Percentiles rank a stretch among this genome's conserved stretches.
Conservation (phyloP, 2,329 filamentous ascomycete species). For the Scortechinia acanthostroma region DNA sequence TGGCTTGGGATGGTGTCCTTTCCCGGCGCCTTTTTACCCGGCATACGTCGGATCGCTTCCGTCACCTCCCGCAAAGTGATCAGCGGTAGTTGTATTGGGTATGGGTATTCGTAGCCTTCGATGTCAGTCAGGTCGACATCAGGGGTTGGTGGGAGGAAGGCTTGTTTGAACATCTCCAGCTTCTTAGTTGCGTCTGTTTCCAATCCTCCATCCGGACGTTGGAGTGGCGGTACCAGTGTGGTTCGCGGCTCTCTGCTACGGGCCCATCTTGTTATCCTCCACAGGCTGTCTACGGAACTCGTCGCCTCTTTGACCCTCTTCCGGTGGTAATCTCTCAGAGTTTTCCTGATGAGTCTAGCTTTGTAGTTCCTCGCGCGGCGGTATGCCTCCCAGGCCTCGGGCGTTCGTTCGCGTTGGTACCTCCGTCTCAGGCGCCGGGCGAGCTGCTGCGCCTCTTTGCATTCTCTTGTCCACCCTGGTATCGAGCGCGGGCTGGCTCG, state of each 20-base stretch:
- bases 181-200: constrained; percentile 3
- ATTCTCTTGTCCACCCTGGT: constrained; percentile 1
- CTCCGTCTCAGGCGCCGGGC: not conserved
- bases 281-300: not conserved
- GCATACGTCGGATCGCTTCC: constrained; percentile 5
- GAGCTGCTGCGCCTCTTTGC: not conserved
- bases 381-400: not conserved
- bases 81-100: constrained; percentile 4
- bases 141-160: constrained; percentile 6
- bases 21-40: constrained; percentile 8
- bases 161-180: constrained; percentile 3
- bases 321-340: constrained; percentile 3
- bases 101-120: constrained; percentile 4
- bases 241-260: not conserved
- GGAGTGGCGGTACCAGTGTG: not conserved
- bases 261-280: not conserved
- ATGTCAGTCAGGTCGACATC: constrained; percentile 9
- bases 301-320: constrained; percentile 4
- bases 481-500: not conserved
- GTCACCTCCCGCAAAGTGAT: constrained; percentile 8
- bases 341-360: constrained; percentile 4
- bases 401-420: not conserved
- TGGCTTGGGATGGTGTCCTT: constrained; percentile 9
- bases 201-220: not conserved
- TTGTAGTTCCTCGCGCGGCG: not conserved